Percentiles rank a stretch among this genome's conserved stretches.
phyloP scores from a whole-genome alignment of 352 stramenopile genomes.

The Elongisporangium prolatum region DNA sequence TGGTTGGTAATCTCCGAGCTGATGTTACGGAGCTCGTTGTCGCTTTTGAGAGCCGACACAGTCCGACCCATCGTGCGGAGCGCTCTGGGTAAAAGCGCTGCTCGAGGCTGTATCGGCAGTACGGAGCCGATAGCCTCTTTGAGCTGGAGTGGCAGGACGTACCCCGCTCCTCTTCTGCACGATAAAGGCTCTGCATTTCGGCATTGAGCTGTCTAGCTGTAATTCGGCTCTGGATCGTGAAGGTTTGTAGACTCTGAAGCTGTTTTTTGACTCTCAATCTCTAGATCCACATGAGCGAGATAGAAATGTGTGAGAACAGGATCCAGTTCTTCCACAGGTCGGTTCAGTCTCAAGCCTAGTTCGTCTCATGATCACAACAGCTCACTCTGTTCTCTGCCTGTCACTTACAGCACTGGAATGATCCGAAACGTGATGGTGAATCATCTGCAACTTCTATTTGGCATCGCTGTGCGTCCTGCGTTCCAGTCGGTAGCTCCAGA shows the following conservation, averaged over 20 bases:
- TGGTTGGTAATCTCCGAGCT: too few relatives aligned
- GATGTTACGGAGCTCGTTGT: too few relatives aligned
- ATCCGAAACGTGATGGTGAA: constrained; percentile 83
- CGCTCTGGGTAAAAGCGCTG: too few relatives aligned
- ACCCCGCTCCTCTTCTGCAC: too few relatives aligned
- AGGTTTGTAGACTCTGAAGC: not conserved
- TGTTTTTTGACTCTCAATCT: constrained; percentile 1
- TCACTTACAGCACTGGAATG: constrained; percentile 48
- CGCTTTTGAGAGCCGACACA: too few relatives aligned
- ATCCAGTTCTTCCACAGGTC: constrained; percentile 70
- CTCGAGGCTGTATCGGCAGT: too few relatives aligned
- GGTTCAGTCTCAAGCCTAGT: not conserved
- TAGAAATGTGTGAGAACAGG: constrained; percentile 47
- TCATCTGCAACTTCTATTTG: constrained; percentile 66
- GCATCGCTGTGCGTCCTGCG: constrained; percentile 24
- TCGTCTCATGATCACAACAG: not conserved
- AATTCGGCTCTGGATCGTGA: too few relatives aligned
- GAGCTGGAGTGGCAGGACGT: too few relatives aligned
- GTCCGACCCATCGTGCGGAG: too few relatives aligned
- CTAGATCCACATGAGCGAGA: constrained; percentile 71
- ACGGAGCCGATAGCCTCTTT: too few relatives aligned
- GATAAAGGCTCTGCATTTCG: too few relatives aligned
- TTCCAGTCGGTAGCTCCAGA: constrained; percentile 11
- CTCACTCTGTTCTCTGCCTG: not conserved
- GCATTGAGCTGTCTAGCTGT: too few relatives aligned